Conservation (phyloP, 495 filamentous ascomycete genomes). For the Aspergillus asperescens region DNA sequence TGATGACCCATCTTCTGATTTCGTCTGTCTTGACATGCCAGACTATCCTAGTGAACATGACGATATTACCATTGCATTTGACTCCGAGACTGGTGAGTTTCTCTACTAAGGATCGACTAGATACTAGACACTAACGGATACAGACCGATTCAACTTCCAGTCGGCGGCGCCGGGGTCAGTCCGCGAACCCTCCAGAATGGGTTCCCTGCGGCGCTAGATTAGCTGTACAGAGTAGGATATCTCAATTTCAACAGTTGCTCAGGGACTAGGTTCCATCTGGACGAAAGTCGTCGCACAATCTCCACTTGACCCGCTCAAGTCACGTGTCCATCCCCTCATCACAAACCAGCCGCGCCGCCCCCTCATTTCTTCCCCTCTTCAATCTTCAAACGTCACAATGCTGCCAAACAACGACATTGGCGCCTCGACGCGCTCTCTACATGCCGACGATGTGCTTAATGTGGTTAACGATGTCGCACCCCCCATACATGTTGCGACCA, state of each 20-base stretch:
- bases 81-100: slow-evolving; percentile 66
- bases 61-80: slow-evolving; percentile 80
- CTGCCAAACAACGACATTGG: slow-evolving; percentile 24
- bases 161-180: slow-evolving; percentile 43
- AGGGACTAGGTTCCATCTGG: too few relatives aligned
- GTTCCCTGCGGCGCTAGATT: slow-evolving; percentile 43
- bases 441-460: slow-evolving; percentile 78
- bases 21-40: slow-evolving; percentile 76
- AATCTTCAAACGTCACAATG: slow-evolving; percentile 25
- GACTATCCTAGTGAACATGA: slow-evolving; percentile 88
- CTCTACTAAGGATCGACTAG: neutral
- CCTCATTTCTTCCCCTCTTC: slow-evolving; percentile 5
- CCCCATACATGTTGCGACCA: slow-evolving; percentile 80
- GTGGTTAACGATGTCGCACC: slow-evolving; percentile 71
- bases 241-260: neutral
- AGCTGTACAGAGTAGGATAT: neutral
- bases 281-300: neutral
- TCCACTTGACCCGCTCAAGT: neutral
- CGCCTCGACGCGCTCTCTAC: slow-evolving; percentile 66
- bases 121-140: neutral
- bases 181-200: slow-evolving; percentile 45
- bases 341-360: neutral
- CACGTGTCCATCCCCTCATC: neutral
- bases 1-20: slow-evolving; percentile 55
- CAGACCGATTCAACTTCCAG: slow-evolving; percentile 46